Conservation (phyloP, 169 alveolate genomes). For the Eimeria necatrix region DNA sequence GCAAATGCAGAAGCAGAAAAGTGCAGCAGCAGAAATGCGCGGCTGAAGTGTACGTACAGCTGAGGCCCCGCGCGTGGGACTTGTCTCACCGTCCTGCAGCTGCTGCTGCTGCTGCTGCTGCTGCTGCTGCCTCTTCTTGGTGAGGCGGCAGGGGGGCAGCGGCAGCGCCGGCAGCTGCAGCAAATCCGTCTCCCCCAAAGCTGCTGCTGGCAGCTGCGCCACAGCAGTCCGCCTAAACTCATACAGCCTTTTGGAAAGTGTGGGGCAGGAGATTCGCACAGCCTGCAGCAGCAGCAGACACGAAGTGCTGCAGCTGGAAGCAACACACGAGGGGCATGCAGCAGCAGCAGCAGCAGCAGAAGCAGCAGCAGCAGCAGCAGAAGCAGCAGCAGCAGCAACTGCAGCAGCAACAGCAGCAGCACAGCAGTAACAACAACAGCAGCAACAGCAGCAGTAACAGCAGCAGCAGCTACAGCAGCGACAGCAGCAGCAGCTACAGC, state of each 20-base stretch:
- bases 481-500: neutral
- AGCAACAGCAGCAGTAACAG: neutral
- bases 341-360: neutral
- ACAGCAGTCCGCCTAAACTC: conserved; percentile 81
- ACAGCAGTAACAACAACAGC: neutral
- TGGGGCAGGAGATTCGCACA: conserved; percentile 77
- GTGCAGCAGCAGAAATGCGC: conserved; percentile 45
- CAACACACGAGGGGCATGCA: neutral
- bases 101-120: conserved; percentile 46
- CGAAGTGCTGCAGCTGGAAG: neutral
- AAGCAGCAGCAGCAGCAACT: neutral
- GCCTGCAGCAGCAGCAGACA: neutral
- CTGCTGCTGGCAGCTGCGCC: conserved; percentile 80
- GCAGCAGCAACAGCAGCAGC: neutral
- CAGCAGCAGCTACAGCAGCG: neutral
- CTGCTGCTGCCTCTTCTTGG: conserved; percentile 66
- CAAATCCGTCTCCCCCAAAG: conserved; percentile 80
- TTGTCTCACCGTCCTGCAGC: conserved; percentile 17
- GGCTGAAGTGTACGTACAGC: neutral
- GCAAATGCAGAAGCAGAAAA: neutral
- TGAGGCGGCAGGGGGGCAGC: conserved; percentile 81
- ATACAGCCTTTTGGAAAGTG: conserved; percentile 71
- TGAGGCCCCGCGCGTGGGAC: neutral
- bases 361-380: neutral
- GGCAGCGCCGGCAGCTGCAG: conserved; percentile 74